These are phyloP conservation scores for Pleurostoma richardsiae DNA, from an alignment of 2,329 filamentous ascomycete species.

Conservation along the genomic window DNA sequence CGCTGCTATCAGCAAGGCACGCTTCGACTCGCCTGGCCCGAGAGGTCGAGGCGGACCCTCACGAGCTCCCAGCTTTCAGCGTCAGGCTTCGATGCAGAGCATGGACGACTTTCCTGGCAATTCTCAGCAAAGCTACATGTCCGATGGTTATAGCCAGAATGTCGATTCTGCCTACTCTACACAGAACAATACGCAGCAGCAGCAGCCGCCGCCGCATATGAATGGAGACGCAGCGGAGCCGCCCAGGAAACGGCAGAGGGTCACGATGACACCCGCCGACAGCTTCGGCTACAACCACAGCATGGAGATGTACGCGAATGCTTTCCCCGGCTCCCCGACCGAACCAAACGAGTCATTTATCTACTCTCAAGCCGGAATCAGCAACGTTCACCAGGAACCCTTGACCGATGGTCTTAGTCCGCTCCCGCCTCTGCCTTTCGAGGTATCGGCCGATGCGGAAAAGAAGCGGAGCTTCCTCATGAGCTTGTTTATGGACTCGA, in stretches of 20 bases:
- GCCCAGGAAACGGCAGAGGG: slow-evolving; percentile 71
- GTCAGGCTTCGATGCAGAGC: slow-evolving; percentile 68
- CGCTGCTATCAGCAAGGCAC: slow-evolving; percentile 92
- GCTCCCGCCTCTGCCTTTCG: slow-evolving; percentile 59
- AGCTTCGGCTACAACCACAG: slow-evolving; percentile 50
- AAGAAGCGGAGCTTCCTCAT: slow-evolving; percentile 78
- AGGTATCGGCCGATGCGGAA: slow-evolving; percentile 61
- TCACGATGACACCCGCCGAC: slow-evolving; percentile 49
- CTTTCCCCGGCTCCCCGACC: slow-evolving; percentile 68
- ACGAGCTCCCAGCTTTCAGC: slow-evolving; percentile 64
- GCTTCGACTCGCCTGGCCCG: slow-evolving; percentile 81
- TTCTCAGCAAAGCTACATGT: slow-evolving; percentile 79
- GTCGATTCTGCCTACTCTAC: slow-evolving; percentile 68
- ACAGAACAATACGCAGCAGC: slow-evolving; percentile 31
- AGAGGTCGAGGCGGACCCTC: slow-evolving; percentile 57
- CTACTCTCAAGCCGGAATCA: slow-evolving; percentile 48
- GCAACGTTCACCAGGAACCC: slow-evolving; percentile 32
- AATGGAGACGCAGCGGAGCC: slow-evolving; percentile 63
- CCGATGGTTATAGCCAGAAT: slow-evolving; percentile 65
- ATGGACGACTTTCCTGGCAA: slow-evolving; percentile 63
- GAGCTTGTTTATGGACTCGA: slow-evolving; percentile 74
- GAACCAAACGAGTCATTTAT: slow-evolving; percentile 77
- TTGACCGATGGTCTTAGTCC: slow-evolving; percentile 51
- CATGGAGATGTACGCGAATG: slow-evolving; percentile 38
- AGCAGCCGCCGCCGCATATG: slow-evolving; percentile 19